phyloP scores from a whole-genome alignment of 1,284 basidiomycete genomes.

The Trametes polyzona region DNA sequence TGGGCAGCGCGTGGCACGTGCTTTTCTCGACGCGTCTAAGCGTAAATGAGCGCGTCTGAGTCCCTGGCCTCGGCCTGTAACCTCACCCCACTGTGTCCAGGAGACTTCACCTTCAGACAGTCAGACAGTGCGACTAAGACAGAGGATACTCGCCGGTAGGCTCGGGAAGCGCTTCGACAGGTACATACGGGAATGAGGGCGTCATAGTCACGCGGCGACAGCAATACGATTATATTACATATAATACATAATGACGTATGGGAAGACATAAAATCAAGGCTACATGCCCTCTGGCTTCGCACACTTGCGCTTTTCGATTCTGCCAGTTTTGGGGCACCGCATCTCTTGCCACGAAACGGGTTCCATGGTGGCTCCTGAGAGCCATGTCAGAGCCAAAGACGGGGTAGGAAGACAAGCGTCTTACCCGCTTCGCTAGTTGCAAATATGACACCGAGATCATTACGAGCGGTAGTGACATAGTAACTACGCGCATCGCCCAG shows the following conservation, averaged over 20 bases:
- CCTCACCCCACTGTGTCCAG: too few relatives aligned
- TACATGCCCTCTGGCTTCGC: constrained; percentile 75
- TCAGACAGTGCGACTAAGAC: too few relatives aligned
- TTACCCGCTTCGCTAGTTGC: constrained; percentile 82
- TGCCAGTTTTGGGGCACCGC: constrained; percentile 84
- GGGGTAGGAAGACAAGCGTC: constrained; percentile 19
- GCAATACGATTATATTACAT: not conserved
- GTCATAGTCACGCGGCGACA: not conserved
- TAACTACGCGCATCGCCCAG: constrained; percentile 93
- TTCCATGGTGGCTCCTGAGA: constrained; percentile 74
- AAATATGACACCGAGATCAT: constrained; percentile 92
- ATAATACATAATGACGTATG: not conserved
- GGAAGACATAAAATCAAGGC: not conserved
- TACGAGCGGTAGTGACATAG: constrained; percentile 92
- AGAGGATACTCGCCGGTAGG: too few relatives aligned
- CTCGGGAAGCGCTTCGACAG: too few relatives aligned
- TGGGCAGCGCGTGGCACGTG: constrained; percentile 18
- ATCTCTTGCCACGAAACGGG: constrained; percentile 92
- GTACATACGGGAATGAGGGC: too few relatives aligned
- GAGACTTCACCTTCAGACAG: too few relatives aligned
- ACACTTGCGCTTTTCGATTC: constrained; percentile 84
- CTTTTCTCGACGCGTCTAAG: constrained; percentile 2
- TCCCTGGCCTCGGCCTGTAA: too few relatives aligned
- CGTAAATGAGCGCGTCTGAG: constrained; percentile 10
- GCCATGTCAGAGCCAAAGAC: constrained; percentile 7